A percentile compares a stretch with the other conserved stretches of the same genome.
These are phyloP conservation scores for Entoloma clypeatum DNA, from an alignment of 1,284 basidiomycete species.

Conservation along the genomic window DNA sequence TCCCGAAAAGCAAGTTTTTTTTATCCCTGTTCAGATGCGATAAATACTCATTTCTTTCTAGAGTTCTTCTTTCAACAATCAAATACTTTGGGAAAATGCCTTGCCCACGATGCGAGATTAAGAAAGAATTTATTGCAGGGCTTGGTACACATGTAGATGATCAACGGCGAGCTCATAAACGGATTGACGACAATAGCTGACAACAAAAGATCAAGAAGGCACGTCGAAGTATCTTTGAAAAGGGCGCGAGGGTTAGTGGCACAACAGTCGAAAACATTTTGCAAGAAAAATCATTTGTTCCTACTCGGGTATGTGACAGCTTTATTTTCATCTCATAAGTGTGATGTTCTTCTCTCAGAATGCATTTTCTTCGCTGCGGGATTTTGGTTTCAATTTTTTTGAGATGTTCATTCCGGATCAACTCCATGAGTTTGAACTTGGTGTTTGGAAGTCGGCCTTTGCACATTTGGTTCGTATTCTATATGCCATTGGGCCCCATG, in stretches of 20 bases:
- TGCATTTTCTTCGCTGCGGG: slow-evolving; percentile 4
- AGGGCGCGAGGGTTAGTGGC: background rate
- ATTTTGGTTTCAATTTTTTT: slow-evolving; percentile 14
- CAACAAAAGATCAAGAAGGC: slow-evolving; percentile 2
- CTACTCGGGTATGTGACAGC: slow-evolving; percentile 1
- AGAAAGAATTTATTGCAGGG: slow-evolving; percentile 17
- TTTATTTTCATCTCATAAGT: background rate
- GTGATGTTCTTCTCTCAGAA: slow-evolving; percentile 4
- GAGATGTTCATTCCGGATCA: slow-evolving; percentile 19
- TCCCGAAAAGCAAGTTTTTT: slow-evolving; percentile 8
- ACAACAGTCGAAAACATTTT: slow-evolving; percentile 1
- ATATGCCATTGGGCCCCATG: background rate
- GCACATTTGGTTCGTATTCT: slow-evolving; percentile 19
- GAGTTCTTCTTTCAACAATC: slow-evolving; percentile 19
- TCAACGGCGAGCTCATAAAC: slow-evolving; percentile 1
- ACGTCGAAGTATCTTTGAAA: slow-evolving; percentile 1
- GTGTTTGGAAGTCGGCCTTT: slow-evolving; percentile 23
- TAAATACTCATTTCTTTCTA: slow-evolving; percentile 1
- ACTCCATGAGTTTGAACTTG: slow-evolving; percentile 24
- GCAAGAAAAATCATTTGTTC: slow-evolving; percentile 2
- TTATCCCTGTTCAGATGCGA: background rate
- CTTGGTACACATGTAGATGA: slow-evolving; percentile 23
- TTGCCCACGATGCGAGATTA: slow-evolving; percentile 26
- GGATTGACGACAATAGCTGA: slow-evolving; percentile 10
- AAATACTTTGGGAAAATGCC: slow-evolving; percentile 23